A percentile compares a stretch with the other conserved stretches of the same genome.
Conservation (phyloP, 169 alveolate species). For the Plasmodium falciparum region DNA sequence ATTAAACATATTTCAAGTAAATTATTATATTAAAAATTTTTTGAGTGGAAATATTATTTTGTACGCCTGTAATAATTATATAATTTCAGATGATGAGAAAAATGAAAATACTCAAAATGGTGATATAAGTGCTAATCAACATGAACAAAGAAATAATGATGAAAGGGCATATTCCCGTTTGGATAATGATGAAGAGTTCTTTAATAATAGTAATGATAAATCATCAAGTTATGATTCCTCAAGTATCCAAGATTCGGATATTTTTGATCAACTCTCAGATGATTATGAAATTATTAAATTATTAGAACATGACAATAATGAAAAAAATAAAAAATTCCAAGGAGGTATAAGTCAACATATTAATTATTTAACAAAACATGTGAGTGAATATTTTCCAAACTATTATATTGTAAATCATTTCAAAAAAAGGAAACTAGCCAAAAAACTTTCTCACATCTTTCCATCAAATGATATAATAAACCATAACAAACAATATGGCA, state of each 20-base stretch:
- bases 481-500: too few species aligned
- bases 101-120: background rate
- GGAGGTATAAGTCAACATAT: conserved; percentile 75
- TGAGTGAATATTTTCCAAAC: conserved; percentile 71
- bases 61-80: conserved; percentile 65
- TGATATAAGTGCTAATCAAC: background rate
- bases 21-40: conserved; percentile 47
- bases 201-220: conserved; percentile 16
- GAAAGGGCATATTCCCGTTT: background rate
- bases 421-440: conserved; percentile 36
- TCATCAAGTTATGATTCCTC: conserved; percentile 34
- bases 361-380: conserved; percentile 70
- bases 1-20: conserved; percentile 48
- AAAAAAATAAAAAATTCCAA: conserved; percentile 12
- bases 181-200: background rate
- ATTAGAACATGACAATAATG: conserved; percentile 32
- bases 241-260: conserved; percentile 52
- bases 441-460: conserved; percentile 61
- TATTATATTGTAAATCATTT: conserved; percentile 40
- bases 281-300: conserved; percentile 75
- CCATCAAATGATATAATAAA: background rate
- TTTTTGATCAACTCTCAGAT: conserved; percentile 66
- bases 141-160: background rate
- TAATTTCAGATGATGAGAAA: conserved; percentile 31
- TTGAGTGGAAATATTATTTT: conserved; percentile 54